These are phyloP conservation scores for Salix suchowensis DNA, from an alignment of 345 rosid species.

Conservation along the genomic window DNA sequence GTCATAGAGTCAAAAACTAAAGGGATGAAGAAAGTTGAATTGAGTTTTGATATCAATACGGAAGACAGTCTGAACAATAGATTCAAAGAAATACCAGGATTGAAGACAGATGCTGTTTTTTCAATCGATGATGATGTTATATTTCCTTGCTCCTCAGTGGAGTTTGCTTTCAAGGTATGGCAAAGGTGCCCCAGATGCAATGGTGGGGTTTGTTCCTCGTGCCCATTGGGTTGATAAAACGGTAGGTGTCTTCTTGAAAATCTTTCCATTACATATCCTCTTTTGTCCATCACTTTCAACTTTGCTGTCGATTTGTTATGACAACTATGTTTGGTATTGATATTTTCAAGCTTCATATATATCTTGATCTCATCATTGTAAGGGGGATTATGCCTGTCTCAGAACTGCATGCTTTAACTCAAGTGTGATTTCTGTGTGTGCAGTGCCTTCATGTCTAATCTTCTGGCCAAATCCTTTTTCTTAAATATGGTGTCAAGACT, in stretches of 20 bases:
- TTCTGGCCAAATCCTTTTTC: neutral
- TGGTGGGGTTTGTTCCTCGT: constrained; percentile 97
- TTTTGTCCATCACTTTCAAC: neutral
- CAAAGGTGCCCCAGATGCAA: constrained; percentile 76
- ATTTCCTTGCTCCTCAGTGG: constrained; percentile 78
- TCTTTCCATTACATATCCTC: neutral
- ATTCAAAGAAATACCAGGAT: constrained; percentile 72
- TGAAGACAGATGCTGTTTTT: constrained; percentile 79
- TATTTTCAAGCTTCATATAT: neutral
- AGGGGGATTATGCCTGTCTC: neutral
- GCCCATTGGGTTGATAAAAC: constrained; percentile 59
- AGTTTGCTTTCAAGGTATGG: constrained; percentile 91
- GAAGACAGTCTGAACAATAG: constrained; percentile 96
- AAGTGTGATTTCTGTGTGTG: neutral
- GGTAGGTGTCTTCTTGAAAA: constrained; percentile 37
- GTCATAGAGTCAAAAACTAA: constrained; percentile 42
- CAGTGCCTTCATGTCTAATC: neutral
- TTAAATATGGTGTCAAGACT: neutral
- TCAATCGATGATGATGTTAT: constrained; percentile 89
- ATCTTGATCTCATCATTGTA: neutral
- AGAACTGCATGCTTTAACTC: neutral
- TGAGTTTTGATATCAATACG: constrained; percentile 65
- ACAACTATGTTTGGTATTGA: neutral
- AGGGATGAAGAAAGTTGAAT: constrained; percentile 45
- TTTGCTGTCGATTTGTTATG: neutral